These are phyloP conservation scores for Talaromyces rugulosus DNA, from an alignment of 2,329 filamentous ascomycete species.

Conservation along the genomic window DNA sequence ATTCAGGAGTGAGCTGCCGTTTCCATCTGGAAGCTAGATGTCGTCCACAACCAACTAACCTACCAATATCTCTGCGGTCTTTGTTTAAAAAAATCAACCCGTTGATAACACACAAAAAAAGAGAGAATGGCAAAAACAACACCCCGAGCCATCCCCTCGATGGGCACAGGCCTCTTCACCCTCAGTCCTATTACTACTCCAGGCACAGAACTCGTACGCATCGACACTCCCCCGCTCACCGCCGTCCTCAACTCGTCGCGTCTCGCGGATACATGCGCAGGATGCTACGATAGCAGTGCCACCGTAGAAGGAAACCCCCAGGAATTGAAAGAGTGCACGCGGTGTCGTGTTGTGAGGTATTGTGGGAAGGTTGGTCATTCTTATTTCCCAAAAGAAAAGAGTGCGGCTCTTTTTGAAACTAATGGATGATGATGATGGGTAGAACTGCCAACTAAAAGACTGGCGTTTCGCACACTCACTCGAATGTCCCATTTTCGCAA, in stretches of 20 bases:
- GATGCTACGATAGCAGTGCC: slow-evolving; percentile 48
- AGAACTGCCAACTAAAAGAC: slow-evolving; percentile 56
- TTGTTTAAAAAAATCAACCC: background rate
- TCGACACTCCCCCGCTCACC: slow-evolving; percentile 48
- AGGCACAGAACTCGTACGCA: slow-evolving; percentile 35
- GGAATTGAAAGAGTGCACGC: slow-evolving; percentile 52
- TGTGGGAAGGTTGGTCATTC: slow-evolving; percentile 51
- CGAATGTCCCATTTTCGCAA: slow-evolving; percentile 53
- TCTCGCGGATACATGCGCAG: slow-evolving; percentile 54
- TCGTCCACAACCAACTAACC: too few relatives aligned
- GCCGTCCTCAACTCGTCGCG: slow-evolving; percentile 51
- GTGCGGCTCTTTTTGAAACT: too few relatives aligned
- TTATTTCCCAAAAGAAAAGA: too few relatives aligned
- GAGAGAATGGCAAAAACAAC: background rate
- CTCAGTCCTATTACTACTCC: slow-evolving; percentile 37
- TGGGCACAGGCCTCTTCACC: slow-evolving; percentile 56
- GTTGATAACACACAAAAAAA: too few relatives aligned
- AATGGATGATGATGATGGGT: background rate
- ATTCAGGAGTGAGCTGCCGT: too few relatives aligned
- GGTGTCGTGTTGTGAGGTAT: slow-evolving; percentile 56
- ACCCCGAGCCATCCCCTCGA: slow-evolving; percentile 10
- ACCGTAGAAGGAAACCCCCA: slow-evolving; percentile 17
- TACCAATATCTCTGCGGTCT: too few relatives aligned
- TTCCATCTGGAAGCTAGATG: too few relatives aligned
- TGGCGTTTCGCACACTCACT: slow-evolving; percentile 58